phyloP scores from a whole-genome alignment of 129 eudicot species.

The Artemisia annua region DNA sequence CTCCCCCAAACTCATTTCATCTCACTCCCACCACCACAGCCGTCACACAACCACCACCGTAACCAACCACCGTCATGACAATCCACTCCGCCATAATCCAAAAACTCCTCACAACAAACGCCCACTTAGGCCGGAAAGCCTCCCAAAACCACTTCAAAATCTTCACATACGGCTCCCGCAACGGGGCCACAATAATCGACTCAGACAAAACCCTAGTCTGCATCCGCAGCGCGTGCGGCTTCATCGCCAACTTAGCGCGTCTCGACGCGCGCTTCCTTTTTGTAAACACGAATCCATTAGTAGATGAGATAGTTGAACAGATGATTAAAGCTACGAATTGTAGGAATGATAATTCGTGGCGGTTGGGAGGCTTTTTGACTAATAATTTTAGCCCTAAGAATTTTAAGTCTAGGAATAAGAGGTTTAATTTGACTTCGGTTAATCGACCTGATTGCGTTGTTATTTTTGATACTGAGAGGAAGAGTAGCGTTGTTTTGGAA shows the following conservation, averaged over 20 bases:
- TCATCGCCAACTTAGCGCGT: constrained; percentile 67
- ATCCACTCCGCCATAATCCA: constrained; percentile 80
- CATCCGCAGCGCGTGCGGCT: constrained; percentile 80
- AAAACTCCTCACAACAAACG: constrained; percentile 75
- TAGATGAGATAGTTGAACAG: constrained; percentile 67
- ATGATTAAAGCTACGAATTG: constrained; percentile 55
- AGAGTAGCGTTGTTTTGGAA: constrained; percentile 69
- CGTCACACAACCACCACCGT: no score
- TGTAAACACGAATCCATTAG: constrained; percentile 75
- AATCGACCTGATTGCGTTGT: constrained; percentile 84
- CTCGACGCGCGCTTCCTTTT: constrained; percentile 57
- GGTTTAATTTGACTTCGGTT: constrained; percentile 45
- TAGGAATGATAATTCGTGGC: constrained; percentile 64
- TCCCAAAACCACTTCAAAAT: constrained; percentile 80
- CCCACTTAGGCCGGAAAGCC: constrained; percentile 73
- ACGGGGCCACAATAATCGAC: constrained; percentile 61
- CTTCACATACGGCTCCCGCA: constrained; percentile 74
- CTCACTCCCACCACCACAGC: no score
- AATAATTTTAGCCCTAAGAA: constrained; percentile 73
- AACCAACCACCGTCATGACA: constrained; percentile 45
- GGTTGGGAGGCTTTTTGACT: constrained; percentile 79
- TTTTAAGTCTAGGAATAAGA: constrained; percentile 78
- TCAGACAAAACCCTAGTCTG: constrained; percentile 89
- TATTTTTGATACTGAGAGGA: constrained; percentile 69
- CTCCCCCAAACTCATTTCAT: no score